Percentiles rank a stretch among this genome's conserved stretches.
These are phyloP conservation scores for Exophiala phaeomuriformis DNA, from an alignment of 2,329 filamentous ascomycete species.

Conservation along the genomic window DNA sequence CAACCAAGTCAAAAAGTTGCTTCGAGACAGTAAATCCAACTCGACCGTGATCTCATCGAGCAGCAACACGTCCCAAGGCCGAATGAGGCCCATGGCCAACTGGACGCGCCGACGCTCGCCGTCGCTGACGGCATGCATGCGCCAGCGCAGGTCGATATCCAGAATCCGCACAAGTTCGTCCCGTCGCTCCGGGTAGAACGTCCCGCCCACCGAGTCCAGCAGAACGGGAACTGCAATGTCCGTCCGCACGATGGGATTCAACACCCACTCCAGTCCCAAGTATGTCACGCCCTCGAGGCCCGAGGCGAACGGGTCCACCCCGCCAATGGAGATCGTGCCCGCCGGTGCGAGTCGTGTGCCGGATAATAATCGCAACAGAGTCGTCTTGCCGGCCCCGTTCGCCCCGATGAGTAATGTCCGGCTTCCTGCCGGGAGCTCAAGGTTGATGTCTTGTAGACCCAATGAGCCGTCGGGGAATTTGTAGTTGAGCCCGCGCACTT, in stretches of 20 bases:
- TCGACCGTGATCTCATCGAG: conserved; percentile 97
- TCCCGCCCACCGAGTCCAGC: conserved; percentile 75
- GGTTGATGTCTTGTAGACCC: conserved; percentile 66
- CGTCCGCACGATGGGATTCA: conserved; percentile 90
- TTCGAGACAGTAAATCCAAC: conserved; percentile 76
- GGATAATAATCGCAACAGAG: conserved; percentile 83
- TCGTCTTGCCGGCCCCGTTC: conserved; percentile 96
- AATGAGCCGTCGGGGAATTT: conserved; percentile 75
- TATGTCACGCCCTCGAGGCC: conserved; percentile 92
- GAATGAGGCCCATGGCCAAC: conserved; percentile 86
- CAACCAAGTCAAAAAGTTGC: conserved; percentile 78
- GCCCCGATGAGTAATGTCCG: conserved; percentile 87
- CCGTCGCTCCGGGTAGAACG: conserved; percentile 70
- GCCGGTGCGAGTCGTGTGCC: conserved; percentile 86
- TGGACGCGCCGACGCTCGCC: conserved; percentile 88
- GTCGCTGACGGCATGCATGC: conserved; percentile 92
- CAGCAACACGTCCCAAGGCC: conserved; percentile 84
- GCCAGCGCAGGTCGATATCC: conserved; percentile 86
- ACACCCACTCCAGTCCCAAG: conserved; percentile 93
- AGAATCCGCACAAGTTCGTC: conserved; percentile 83
- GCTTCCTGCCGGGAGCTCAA: conserved; percentile 72
- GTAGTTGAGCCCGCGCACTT: conserved; percentile 73
- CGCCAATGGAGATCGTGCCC: conserved; percentile 66
- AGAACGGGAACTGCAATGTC: conserved; percentile 89
- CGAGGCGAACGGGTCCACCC: conserved; percentile 85